Evolutionary conservation across 2,329 filamentous ascomycete species (phyloP).

Genomic region (Neophaeococcomyces mojaviensis): DNA sequence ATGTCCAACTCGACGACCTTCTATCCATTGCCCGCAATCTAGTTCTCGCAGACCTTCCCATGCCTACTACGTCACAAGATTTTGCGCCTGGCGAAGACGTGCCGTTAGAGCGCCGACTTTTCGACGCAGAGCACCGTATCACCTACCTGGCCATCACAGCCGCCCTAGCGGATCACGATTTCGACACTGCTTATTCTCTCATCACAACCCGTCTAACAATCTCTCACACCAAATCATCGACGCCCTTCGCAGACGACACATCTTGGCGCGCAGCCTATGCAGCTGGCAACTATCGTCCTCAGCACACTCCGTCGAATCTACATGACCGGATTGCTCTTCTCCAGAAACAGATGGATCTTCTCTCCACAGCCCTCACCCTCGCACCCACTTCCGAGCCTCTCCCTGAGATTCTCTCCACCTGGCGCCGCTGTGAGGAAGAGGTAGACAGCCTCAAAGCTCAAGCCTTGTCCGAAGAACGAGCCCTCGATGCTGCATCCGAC

Average conservation of each 20-base stretch:
- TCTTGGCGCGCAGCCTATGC: slow-evolving; percentile 59
- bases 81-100: slow-evolving; percentile 11
- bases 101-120: slow-evolving; percentile 11
- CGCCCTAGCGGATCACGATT: slow-evolving; percentile 37
- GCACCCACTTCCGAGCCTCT: slow-evolving; percentile 49
- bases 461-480: slow-evolving; percentile 50
- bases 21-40: slow-evolving; percentile 55
- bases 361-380: slow-evolving; percentile 55
- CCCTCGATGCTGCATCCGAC: slow-evolving; percentile 52
- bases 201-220: slow-evolving; percentile 50
- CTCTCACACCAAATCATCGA: slow-evolving; percentile 21
- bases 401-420: slow-evolving; percentile 54
- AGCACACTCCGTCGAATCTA: slow-evolving; percentile 27
- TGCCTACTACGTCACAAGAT: slow-evolving; percentile 17
- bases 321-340: slow-evolving; percentile 46
- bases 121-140: slow-evolving; percentile 39
- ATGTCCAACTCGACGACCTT: slow-evolving; percentile 58
- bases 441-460: slow-evolving; percentile 46
- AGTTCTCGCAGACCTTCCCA: slow-evolving; percentile 39
- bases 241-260: slow-evolving; percentile 44
- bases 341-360: slow-evolving; percentile 57
- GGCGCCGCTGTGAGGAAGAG: slow-evolving; percentile 58
- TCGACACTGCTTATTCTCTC: slow-evolving; percentile 60
- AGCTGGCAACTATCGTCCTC: slow-evolving; percentile 49
- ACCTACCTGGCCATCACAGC: slow-evolving; percentile 40